These are phyloP conservation scores for Cnidoscolus chayamansa DNA, from an alignment of 441 rosid species.

Conservation along the genomic window DNA sequence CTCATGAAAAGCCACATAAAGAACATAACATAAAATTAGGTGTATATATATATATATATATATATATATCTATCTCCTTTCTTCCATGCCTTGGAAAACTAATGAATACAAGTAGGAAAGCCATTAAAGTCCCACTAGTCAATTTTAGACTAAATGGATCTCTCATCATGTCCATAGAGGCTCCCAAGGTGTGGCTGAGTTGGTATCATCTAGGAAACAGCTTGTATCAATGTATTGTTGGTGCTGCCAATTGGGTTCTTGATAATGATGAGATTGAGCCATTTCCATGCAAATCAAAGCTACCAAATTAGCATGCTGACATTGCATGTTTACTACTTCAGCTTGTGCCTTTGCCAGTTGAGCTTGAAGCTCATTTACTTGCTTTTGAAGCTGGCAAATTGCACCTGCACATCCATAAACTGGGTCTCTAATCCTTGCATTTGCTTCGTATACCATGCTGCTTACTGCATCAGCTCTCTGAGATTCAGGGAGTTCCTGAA, in stretches of 20 bases:
- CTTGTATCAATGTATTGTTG: slow-evolving; percentile 30
- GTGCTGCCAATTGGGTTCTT: slow-evolving; percentile 29
- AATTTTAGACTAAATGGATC: slow-evolving; percentile 2
- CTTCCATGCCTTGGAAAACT: slow-evolving; percentile 7
- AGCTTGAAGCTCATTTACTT: slow-evolving; percentile 56
- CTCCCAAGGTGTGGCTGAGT: slow-evolving; percentile 43
- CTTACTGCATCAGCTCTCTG: slow-evolving; percentile 64
- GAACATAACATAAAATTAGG: slow-evolving; percentile 23
- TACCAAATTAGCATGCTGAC: slow-evolving; percentile 46
- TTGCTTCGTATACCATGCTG: slow-evolving; percentile 72
- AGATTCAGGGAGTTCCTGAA: slow-evolving; percentile 57
- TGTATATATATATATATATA: neutral
- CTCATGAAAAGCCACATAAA: neutral
- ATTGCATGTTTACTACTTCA: slow-evolving; percentile 49
- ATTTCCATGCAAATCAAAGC: slow-evolving; percentile 50
- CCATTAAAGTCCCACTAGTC: slow-evolving; percentile 13
- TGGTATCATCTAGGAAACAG: slow-evolving; percentile 42
- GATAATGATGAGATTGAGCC: slow-evolving; percentile 24
- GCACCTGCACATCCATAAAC: slow-evolving; percentile 67
- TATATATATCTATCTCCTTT: neutral
- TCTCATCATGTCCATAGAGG: slow-evolving; percentile 43
- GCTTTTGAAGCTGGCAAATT: slow-evolving; percentile 52
- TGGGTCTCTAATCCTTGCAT: slow-evolving; percentile 59
- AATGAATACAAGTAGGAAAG: neutral
- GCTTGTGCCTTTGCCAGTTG: slow-evolving; percentile 60